Evolutionary conservation across 1,139 yeast genomes (phyloP).

Genomic region (Sugiyamaella novakii): DNA sequence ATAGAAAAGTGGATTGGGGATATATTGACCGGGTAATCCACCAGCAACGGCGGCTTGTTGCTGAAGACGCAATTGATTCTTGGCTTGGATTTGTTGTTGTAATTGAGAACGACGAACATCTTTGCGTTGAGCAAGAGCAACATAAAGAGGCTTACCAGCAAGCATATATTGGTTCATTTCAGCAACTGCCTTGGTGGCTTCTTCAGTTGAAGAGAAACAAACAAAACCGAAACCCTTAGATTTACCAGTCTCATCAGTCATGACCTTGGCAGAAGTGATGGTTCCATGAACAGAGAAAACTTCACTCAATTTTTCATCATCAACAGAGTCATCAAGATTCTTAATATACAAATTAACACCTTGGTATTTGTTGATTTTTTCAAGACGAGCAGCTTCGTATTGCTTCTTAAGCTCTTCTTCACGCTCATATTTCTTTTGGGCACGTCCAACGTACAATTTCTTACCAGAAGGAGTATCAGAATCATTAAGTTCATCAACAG

Average conservation of each 20-base stretch:
- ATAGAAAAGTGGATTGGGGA: slow-evolving; percentile 88
- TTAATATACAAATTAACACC: slow-evolving; percentile 96
- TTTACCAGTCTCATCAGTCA: slow-evolving; percentile 93
- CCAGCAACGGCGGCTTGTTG: slow-evolving; percentile 83
- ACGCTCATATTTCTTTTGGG: slow-evolving; percentile 99
- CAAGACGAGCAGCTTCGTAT: slow-evolving; percentile 60
- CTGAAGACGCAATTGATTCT: slow-evolving; percentile 90
- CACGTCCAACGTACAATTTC: slow-evolving; percentile 94
- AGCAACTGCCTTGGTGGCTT: slow-evolving; percentile 97
- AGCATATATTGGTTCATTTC: slow-evolving; percentile 99
- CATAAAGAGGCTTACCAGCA: slow-evolving; percentile 94
- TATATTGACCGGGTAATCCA: slow-evolving; percentile 93
- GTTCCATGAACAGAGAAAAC: slow-evolving; percentile 93
- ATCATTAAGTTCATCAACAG: slow-evolving; percentile 92
- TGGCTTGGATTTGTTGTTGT: slow-evolving; percentile 97
- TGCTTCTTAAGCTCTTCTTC: slow-evolving; percentile 94
- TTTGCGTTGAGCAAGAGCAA: slow-evolving; percentile 98
- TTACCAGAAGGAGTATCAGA: slow-evolving; percentile 84
- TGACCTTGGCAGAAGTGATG: slow-evolving; percentile 94
- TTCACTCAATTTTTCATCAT: slow-evolving; percentile 88
- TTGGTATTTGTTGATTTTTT: slow-evolving; percentile 72
- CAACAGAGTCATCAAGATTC: slow-evolving; percentile 92
- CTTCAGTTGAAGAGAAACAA: slow-evolving; percentile 97
- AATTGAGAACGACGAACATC: slow-evolving; percentile 97
- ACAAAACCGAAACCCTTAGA: slow-evolving; percentile 99